Base-by-base conservation (phyloP, 2,329 filamentous ascomycete species). In the Diaporthe batatas region DNA sequence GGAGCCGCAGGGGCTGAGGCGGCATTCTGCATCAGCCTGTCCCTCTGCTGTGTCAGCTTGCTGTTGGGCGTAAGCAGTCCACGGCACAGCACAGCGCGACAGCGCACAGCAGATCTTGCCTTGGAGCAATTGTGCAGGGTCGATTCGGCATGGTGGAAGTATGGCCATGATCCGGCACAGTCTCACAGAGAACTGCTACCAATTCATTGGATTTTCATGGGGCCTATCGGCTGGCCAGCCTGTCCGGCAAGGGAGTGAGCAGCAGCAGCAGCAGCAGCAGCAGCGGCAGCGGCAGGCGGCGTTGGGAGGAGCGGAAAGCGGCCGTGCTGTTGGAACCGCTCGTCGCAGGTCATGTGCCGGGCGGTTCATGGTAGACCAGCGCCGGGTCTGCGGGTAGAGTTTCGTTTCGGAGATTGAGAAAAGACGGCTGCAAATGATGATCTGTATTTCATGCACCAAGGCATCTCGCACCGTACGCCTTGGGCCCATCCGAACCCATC, bases 291-390 rank as follows among this genome's bases (percentile, higher is more conserved):
- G 23, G 65, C 51, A 14, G 32, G 11, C 23, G 29, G 32, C 29
- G 42, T 57, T 39, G 12, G 16, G 42, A 69, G 55, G 44, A 58
- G 68, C 68, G 68, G 54, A 70, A 70, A 29, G 32, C 32, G 68
- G 54, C 54, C 68, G 42, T 59, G 7, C 68, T 49, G n/a, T 18
- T 36, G 42, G 23, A n/a, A 23, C 10, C 49, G 54, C 29, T 47
- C 54, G 49, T 34, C 42, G 49, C 49, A 58, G 25, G 21, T 21
- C 67, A 65, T 65, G 42, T 49, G 42, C 42, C 59, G 42, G 21
- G 10, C 21, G n/a, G 16, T 11, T 10, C 59, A 34, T 34, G 29
- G 42, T 21, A 25, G 59, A n/a, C 29, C 36, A 39, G 12, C 11
- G 36, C 11, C 36, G 36, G 53, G 53, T 23, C 11, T 11, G 2